Evolutionary conservation across 2,329 filamentous ascomycete genomes (phyloP), one percentile per base, ranked within the genome.

Genomic region (Fusarium miscanthi): DNA sequence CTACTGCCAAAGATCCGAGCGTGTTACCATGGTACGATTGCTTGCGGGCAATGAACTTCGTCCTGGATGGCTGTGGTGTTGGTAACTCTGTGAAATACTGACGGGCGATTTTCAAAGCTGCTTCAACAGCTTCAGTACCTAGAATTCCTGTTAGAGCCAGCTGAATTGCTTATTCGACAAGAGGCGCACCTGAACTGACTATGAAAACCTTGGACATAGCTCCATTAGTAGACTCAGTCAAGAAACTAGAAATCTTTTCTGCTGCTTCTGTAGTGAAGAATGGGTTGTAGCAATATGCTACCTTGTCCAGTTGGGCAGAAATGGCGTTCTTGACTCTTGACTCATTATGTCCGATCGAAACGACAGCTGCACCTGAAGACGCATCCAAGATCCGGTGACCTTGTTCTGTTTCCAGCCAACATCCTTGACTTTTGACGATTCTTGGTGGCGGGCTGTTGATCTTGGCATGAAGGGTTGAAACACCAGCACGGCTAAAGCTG

Each of bases 21-120:
- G 74, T 76, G 1, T 75, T 75, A 1, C 74, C 74, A 5, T 76
- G 74, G 2, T 75, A 76, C 0, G 74, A 76, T 19, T 75, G 72
- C 11, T 58, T 72, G 0, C 74, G 64, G 1, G 74, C 66, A 37
- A 76, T 76, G 6, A 76, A 76, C 0, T 31, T 64, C 1, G 67
- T 72, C 10, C 74, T 60, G 2, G 56, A 56, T 8, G 49, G 54
- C 8, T 76, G 45, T 2, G 74, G 67, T 6, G 59, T 66, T 2
- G 73, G 37, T 6, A 75, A 8, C 8, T 76, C 74, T 6, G 70
- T 71, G 7, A 66, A 76, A 3, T 76, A 76, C 4, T 76, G 74
- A 0, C 74, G 54, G 6, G 74, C 74, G 0, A 76, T 69, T 17
- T 76, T 76, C 3, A 76, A 43, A 2, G 74, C 74, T 13, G 72